A percentile compares a stretch with the other conserved stretches of the same genome.
These are phyloP conservation scores for Graphiopsis chlorocephala DNA, from an alignment of 2,329 filamentous ascomycete genomes.

Conservation along the genomic window DNA sequence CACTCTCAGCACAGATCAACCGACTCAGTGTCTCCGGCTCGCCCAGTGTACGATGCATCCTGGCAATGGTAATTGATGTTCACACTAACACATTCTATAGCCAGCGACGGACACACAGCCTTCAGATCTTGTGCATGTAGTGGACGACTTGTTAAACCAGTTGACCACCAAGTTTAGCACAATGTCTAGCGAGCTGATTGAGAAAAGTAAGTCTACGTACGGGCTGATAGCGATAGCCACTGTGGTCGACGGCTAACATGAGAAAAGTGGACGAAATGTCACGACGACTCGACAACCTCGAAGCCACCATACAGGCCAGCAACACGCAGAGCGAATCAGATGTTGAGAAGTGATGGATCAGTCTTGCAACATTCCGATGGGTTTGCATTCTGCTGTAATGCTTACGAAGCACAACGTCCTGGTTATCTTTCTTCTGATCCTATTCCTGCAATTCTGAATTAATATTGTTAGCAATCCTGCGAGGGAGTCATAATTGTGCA, in stretches of 20 bases:
- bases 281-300: constrained; percentile 76
- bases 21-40: constrained; percentile 18
- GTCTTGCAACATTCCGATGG: not conserved
- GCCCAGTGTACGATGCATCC: not conserved
- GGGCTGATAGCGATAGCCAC: not conserved
- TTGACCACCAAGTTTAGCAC: constrained; percentile 81
- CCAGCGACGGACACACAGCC: constrained; percentile 46
- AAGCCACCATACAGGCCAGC: constrained; percentile 65
- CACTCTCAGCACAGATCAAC: constrained; percentile 25
- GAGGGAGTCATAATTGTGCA: not conserved
- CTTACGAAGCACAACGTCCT: not conserved
- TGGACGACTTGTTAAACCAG: constrained; percentile 83
- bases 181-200: constrained; percentile 81
- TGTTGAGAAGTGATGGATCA: constrained; percentile 3
- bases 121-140: constrained; percentile 69
- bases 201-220: constrained; percentile 65
- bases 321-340: constrained; percentile 33
- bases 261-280: constrained; percentile 93
- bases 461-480: not conserved
- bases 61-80: not conserved
- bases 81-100: not conserved
- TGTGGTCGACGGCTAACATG: not conserved
- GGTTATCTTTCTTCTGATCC: not conserved
- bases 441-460: no score
- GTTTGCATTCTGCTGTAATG: not conserved